Percentiles rank a stretch among this genome's conserved stretches.
Conservation (phyloP, 148 eudicot genomes). For the Hydrangea macrophylla region DNA sequence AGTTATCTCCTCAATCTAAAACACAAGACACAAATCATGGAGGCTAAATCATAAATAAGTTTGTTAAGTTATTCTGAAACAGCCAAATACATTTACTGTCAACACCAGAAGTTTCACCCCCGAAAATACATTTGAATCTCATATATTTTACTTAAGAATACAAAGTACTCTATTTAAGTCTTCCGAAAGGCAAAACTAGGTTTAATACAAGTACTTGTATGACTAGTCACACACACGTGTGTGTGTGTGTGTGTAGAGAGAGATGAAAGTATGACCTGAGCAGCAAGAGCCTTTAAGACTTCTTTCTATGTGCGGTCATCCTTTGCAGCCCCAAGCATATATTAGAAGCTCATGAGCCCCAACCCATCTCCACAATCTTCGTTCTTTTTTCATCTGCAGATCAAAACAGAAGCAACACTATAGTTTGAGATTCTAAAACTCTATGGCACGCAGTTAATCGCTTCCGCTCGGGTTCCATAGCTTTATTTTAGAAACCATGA, state of each 20-base stretch:
- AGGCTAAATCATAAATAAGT: too few relatives aligned
- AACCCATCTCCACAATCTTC: conserved; percentile 86
- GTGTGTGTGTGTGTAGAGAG: too few relatives aligned
- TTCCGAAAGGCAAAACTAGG: not conserved
- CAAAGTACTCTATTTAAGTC: not conserved
- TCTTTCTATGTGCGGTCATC: conserved; percentile 76
- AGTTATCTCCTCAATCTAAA: not conserved
- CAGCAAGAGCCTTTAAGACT: conserved; percentile 82
- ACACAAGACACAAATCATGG: too few relatives aligned
- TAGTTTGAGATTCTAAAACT: not conserved
- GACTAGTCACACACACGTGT: not conserved
- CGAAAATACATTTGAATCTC: too few relatives aligned
- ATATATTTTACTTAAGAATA: not conserved
- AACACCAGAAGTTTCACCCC: too few relatives aligned
- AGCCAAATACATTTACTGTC: too few relatives aligned
- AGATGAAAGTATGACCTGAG: conserved; percentile 57
- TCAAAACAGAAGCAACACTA: conserved; percentile 8
- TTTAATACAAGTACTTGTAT: not conserved
- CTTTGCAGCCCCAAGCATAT: conserved; percentile 71
- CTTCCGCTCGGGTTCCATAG: not conserved
- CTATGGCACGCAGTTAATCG: too few relatives aligned
- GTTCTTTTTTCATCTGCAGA: conserved; percentile 71
- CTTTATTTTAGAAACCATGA: not conserved
- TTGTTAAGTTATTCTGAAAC: too few relatives aligned
- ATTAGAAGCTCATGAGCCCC: conserved; percentile 78